Base-by-base conservation (phyloP, 2,329 filamentous ascomycete genomes). In the Ceratocystis harringtonii region DNA sequence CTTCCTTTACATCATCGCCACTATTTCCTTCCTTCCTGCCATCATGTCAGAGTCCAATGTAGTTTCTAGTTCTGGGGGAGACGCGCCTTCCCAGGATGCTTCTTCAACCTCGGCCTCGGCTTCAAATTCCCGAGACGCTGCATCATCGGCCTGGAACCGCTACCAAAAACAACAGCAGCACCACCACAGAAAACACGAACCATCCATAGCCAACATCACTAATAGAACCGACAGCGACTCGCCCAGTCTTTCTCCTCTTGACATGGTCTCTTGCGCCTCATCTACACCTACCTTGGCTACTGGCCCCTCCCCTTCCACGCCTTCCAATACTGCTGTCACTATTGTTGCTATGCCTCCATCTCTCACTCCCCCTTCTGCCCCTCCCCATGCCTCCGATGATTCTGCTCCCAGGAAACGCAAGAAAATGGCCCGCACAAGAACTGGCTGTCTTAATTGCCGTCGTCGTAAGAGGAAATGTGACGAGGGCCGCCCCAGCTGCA, bases 391-490 rank as follows among this genome's bases (percentile, higher is more conserved):
- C n/a, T 50, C 41, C 22, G 50, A 57, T n/a, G 63, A 67, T 25
- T 65, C 66, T 32, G 60, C 63, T 15, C 66, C 66, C 4, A 43
- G 63, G 8, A 67, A 67, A 45, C 67, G 64, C 45, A 66, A 69
- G 64, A 74, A 74, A 69, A 71, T 72, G 12, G 74, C 71, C 55
- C 70, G 74, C 17, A 75, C 74, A 15, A 70, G 74, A 28, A 74
- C 73, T 3, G 74, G 74, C 0, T 76, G 74, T 48, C 72, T 75
- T 64, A 75, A 75, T 67, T 76, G 74, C 32, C 74, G 74, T 6
- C 73, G 73, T 44, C 75, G 74, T 69, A 76, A 76, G 71, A 71
- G 74, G 52, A 76, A 75, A 67, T 76, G 74, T 65, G 74, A 76
- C 63, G 75, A 76, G 66, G 68, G 68, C 5, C 72, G 71, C 0